These are phyloP conservation scores for Tricladium varicosporioides DNA, from an alignment of 2,329 filamentous ascomycete species.

Conservation along the genomic window DNA sequence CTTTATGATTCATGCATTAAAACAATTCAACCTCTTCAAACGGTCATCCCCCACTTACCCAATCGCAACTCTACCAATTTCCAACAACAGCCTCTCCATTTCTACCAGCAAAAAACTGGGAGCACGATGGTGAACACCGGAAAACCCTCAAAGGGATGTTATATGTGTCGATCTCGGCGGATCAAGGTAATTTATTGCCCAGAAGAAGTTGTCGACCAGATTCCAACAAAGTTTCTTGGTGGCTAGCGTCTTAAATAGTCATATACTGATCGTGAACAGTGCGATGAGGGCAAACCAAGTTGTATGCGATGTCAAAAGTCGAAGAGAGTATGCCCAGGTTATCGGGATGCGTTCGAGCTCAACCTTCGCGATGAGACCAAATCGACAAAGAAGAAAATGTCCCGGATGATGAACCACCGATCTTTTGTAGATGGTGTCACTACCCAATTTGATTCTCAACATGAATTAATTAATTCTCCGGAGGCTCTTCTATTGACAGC, in stretches of 20 bases:
- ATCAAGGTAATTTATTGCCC: slow-evolving; percentile 55
- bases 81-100: background rate
- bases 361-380: slow-evolving; percentile 67
- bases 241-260: no score
- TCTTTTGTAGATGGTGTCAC: slow-evolving; percentile 20
- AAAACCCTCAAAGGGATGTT: slow-evolving; percentile 56
- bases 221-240: background rate
- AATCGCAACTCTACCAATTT: background rate
- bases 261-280: slow-evolving; percentile 41
- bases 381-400: slow-evolving; percentile 61
- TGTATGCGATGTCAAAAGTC: slow-evolving; percentile 65
- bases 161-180: slow-evolving; percentile 68
- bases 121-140: slow-evolving; percentile 9
- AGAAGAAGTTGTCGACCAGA: background rate
- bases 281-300: slow-evolving; percentile 62
- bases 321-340: slow-evolving; percentile 60
- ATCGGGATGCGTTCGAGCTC: slow-evolving; percentile 59
- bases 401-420: slow-evolving; percentile 50
- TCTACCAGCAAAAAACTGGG: background rate
- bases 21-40: background rate
- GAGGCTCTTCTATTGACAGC: background rate
- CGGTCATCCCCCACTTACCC: background rate
- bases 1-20: background rate
- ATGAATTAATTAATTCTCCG: slow-evolving; percentile 33
- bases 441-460: background rate